Percentiles rank a stretch among this genome's conserved stretches.
Evolutionary conservation across 345 rosid species (phyloP).

Genomic region (Eucalyptus cloeziana): DNA sequence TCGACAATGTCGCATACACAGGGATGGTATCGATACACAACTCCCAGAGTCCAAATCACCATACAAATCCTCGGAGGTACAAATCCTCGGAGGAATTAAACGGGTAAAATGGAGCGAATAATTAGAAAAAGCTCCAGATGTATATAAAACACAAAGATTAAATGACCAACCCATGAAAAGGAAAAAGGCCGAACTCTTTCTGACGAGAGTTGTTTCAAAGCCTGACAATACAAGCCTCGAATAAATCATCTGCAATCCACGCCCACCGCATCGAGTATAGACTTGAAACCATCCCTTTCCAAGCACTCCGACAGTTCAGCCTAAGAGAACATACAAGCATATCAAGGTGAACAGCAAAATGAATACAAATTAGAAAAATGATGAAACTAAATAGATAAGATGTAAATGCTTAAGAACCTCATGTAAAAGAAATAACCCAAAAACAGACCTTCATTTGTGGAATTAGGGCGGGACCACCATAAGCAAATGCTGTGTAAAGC

Average conservation of each 20-base stretch:
- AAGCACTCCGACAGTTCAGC: slow-evolving; percentile 79
- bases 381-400: neutral
- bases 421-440: neutral
- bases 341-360: neutral
- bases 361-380: neutral
- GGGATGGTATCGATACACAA: neutral
- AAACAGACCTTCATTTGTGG: slow-evolving; percentile 69
- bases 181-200: neutral
- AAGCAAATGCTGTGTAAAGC: slow-evolving; percentile 89
- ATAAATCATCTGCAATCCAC: slow-evolving; percentile 54
- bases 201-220: neutral
- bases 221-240: neutral
- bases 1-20: neutral
- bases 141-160: neutral
- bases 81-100: neutral
- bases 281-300: slow-evolving; percentile 89
- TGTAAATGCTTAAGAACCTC: neutral
- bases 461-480: slow-evolving; percentile 95
- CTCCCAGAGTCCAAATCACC: neutral
- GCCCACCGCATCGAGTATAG: slow-evolving; percentile 75
- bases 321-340: slow-evolving; percentile 13
- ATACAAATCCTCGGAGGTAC: neutral
- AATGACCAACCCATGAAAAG: neutral
- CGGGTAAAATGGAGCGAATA: neutral
- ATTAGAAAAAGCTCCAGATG: neutral